Evolutionary conservation across 805 yeast genomes (phyloP).

Genomic region (Pichia rugopelliculosa): DNA sequence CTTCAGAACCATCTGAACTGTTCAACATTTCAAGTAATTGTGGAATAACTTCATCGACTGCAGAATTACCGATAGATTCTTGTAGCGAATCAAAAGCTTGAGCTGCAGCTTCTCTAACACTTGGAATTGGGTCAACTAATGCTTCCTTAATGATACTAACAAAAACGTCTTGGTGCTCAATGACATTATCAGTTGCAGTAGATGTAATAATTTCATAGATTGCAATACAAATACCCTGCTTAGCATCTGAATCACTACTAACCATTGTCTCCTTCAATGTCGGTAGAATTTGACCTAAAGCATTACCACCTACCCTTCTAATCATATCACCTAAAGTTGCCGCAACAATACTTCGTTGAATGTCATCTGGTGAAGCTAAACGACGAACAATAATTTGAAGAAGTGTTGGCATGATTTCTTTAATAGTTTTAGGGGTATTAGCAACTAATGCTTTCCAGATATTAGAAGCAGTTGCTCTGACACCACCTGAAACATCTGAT

Average conservation of each 20-base stretch:
- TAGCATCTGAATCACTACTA: slow-evolving; percentile 68
- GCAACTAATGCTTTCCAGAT: slow-evolving; percentile 96
- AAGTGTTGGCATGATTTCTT: slow-evolving; percentile 81
- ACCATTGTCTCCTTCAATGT: slow-evolving; percentile 62
- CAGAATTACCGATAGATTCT: slow-evolving; percentile 70
- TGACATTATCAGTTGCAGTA: slow-evolving; percentile 52
- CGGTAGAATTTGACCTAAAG: slow-evolving; percentile 78
- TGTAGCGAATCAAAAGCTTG: slow-evolving; percentile 84
- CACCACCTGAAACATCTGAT: slow-evolving; percentile 81
- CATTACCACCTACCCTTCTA: slow-evolving; percentile 85
- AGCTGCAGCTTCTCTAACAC: slow-evolving; percentile 88
- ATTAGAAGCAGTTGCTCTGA: slow-evolving; percentile 82
- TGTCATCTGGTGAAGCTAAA: slow-evolving; percentile 74
- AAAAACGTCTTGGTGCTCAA: slow-evolving; percentile 57
- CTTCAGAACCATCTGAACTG: slow-evolving; percentile 40
- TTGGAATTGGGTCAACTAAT: slow-evolving; percentile 61
- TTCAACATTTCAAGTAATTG: slow-evolving; percentile 66
- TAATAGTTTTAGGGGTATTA: slow-evolving; percentile 90
- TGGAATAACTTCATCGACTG: slow-evolving; percentile 86
- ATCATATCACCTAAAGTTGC: slow-evolving; percentile 91
- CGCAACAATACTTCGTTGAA: slow-evolving; percentile 82
- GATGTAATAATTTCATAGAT: slow-evolving; percentile 77
- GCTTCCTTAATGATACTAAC: slow-evolving; percentile 73
- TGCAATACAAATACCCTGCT: slow-evolving; percentile 96
- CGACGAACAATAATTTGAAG: slow-evolving; percentile 73